These are phyloP conservation scores for Tolypocladium tropicale DNA, from an alignment of 2,329 filamentous ascomycete species.

Conservation along the genomic window DNA sequence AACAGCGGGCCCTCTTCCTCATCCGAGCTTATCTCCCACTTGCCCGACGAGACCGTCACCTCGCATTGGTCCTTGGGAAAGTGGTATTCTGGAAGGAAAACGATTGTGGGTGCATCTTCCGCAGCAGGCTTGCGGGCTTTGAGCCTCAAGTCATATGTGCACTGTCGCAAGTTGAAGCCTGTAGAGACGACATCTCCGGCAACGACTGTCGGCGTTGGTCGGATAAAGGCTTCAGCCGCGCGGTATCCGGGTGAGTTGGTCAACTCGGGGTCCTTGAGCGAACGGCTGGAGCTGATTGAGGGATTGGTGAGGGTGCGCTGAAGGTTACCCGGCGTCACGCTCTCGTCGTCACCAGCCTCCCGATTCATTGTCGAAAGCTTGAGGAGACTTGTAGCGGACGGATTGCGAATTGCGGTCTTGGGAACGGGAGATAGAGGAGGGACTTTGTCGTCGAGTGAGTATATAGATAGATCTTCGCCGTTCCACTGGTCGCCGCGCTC, in stretches of 20 bases:
- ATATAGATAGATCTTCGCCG: slow-evolving; percentile 89
- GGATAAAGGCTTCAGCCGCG: slow-evolving; percentile 86
- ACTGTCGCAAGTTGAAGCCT: slow-evolving; percentile 74
- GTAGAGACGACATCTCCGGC: slow-evolving; percentile 61
- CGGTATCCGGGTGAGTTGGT: slow-evolving; percentile 65
- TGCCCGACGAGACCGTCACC: slow-evolving; percentile 72
- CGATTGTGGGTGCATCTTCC: slow-evolving; percentile 61
- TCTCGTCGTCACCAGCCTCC: slow-evolving; percentile 38
- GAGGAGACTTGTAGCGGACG: slow-evolving; percentile 32
- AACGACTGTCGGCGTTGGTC: slow-evolving; percentile 69
- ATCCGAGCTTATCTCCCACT: slow-evolving; percentile 75
- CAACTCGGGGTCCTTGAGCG: slow-evolving; percentile 43
- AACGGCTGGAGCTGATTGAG: slow-evolving; percentile 50
- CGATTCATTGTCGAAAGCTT: slow-evolving; percentile 10
- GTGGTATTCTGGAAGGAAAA: slow-evolving; percentile 87
- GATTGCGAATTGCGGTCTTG: slow-evolving; percentile 25
- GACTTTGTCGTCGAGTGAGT: slow-evolving; percentile 69
- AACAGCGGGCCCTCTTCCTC: slow-evolving; percentile 58
- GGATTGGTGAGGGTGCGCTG: slow-evolving; percentile 60
- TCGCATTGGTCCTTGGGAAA: slow-evolving; percentile 66
- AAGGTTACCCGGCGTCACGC: slow-evolving; percentile 66
- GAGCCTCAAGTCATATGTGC: slow-evolving; percentile 65
- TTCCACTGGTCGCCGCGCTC: slow-evolving; percentile 93
- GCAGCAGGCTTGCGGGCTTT: slow-evolving; percentile 46
- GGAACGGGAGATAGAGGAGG: slow-evolving; percentile 43